Percentiles rank a stretch among this genome's conserved stretches.
These are phyloP conservation scores for Coemansia sp. DNA, from an alignment of 192 early-diverging fungal genomes.

Conservation along the genomic window DNA sequence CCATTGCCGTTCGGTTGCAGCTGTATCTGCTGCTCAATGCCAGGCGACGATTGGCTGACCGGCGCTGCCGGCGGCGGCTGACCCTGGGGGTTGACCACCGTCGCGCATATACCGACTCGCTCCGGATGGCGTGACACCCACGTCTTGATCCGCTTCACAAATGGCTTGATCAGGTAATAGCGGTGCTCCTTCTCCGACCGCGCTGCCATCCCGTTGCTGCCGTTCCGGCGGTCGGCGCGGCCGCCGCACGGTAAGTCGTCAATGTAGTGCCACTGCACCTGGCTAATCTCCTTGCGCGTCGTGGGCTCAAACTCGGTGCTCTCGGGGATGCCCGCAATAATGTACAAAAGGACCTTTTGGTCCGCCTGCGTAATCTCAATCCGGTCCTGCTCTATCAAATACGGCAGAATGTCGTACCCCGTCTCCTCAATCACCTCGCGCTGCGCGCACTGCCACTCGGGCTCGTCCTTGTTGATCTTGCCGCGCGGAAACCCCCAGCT, in stretches of 20 bases:
- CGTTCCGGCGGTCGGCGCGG: slow-evolving; percentile 32
- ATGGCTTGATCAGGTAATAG: slow-evolving; percentile 72
- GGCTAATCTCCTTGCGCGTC: slow-evolving; percentile 92
- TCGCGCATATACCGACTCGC: slow-evolving; percentile 16
- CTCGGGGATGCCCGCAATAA: slow-evolving; percentile 83
- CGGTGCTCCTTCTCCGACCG: slow-evolving; percentile 48
- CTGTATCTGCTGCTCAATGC: background rate
- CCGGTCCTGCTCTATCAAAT: slow-evolving; percentile 69
- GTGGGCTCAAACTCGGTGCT: slow-evolving; percentile 73
- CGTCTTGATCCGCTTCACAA: slow-evolving; percentile 54
- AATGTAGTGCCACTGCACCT: slow-evolving; percentile 67
- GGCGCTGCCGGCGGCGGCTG: slow-evolving; percentile 4
- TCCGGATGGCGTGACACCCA: slow-evolving; percentile 40
- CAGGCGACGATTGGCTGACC: background rate
- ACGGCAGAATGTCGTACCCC: slow-evolving; percentile 80
- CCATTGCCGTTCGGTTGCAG: background rate
- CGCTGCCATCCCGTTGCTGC: slow-evolving; percentile 5
- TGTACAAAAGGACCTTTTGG: slow-evolving; percentile 87
- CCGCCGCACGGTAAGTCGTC: slow-evolving; percentile 55
- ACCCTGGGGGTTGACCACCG: slow-evolving; percentile 17
- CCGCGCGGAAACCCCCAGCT: slow-evolving; percentile 99
- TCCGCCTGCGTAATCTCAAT: slow-evolving; percentile 86
- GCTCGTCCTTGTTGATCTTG: slow-evolving; percentile 98
- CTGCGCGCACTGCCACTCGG: slow-evolving; percentile 78
- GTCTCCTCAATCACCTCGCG: slow-evolving; percentile 95